Evolutionary conservation across 345 rosid genomes (phyloP), one percentile per base, ranked within the genome.

Genomic region (Aquilaria sinensis): DNA sequence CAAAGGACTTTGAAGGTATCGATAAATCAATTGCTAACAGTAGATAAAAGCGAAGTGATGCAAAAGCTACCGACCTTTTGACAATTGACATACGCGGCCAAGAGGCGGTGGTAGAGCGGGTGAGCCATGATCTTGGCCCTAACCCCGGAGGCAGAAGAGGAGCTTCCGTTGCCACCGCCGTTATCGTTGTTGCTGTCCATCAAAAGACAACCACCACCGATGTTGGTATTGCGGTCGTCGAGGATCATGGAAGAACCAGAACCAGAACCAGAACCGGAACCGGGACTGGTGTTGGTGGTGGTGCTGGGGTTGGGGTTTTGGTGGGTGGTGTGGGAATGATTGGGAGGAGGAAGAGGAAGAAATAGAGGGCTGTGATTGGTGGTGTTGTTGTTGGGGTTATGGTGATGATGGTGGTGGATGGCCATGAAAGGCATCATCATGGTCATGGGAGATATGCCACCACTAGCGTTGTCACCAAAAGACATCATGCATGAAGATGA

Each of bases 111-210:
- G 74, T 82, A 95, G 88, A 84, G 86, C 76, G 99, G 99, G 80
- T 95, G 99, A 70, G 94, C 82, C 96, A 91, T 85, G 87, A 95
- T 95, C 76, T 89, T 95, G 31, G 96, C 90, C 77, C 81, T 91
- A 30, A 78, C 81, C 64, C 90, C 71, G 61, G 76, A 60, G 53
- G 85, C 64, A 52, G 76, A 57, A 14, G 83, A 56, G 53, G 79
- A 58, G 56, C 49, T 31, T 67, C 70, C 71, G 63, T 61, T 67
- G 73, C 23, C 23, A 16, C 23, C 23, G 23, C 67, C 77, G 75
- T 62, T 70, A 51, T 86, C 94, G 96, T 88, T 92, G 78, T 77
- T 62, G 79, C 68, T 66, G 70, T 9, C 12, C 58, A 7, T 11
- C 13, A 47, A 56, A n/a, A 47, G 47, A 60, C 23, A 56, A 57